Percentiles rank a stretch among this genome's conserved stretches.
Conservation (phyloP, 176 grass and related monocot species). For the Oryza rufipogon region DNA sequence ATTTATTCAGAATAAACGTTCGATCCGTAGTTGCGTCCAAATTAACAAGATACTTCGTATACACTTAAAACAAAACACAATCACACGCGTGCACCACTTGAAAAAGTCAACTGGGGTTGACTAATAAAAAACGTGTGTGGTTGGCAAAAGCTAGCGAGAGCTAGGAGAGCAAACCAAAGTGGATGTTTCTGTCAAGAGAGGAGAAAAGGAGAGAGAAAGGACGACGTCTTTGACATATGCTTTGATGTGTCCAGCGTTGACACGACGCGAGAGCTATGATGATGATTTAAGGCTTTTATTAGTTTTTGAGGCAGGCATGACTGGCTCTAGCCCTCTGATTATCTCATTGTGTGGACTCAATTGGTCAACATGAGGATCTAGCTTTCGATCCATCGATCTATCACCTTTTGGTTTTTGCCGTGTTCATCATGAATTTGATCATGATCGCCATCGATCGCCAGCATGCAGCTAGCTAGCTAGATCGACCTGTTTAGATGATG, state of each 20-base stretch:
- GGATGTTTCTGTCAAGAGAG: background rate
- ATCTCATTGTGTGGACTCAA: slow-evolving; percentile 5
- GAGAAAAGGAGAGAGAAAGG: background rate
- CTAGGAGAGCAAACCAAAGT: background rate
- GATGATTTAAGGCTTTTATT: background rate
- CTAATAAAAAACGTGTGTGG: background rate
- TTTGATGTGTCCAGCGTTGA: slow-evolving; percentile 23
- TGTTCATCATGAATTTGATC: too few species aligned
- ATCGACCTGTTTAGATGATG: background rate
- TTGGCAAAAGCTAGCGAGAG: background rate
- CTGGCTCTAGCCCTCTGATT: background rate
- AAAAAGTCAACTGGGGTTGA: background rate
- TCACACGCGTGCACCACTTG: background rate
- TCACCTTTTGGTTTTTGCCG: too few species aligned
- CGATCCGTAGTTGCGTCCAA: too few species aligned
- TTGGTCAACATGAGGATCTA: slow-evolving; percentile 33
- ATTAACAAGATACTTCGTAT: too few species aligned
- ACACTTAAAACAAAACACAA: too few species aligned
- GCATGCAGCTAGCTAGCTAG: background rate
- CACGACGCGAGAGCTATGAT: slow-evolving; percentile 6
- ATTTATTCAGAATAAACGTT: too few species aligned
- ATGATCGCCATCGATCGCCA: background rate
- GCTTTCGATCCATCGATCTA: slow-evolving; percentile 1
- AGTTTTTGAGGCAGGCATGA: background rate
- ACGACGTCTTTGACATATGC: background rate